phyloP scores from a whole-genome alignment of 202 grass and related monocot species.

The Miscanthus sacchariflorus region DNA sequence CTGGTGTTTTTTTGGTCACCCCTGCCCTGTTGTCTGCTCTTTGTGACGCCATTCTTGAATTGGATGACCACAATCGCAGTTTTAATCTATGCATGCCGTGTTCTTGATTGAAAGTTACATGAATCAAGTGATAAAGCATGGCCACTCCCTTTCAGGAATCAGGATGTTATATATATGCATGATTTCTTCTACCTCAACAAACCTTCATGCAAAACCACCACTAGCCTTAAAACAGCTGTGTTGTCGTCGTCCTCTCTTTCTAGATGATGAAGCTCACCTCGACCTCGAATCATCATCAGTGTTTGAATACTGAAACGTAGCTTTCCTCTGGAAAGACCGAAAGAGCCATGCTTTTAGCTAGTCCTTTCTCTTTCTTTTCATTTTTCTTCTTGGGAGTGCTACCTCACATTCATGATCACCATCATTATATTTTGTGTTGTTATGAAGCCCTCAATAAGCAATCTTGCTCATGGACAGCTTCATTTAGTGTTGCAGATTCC shows the following conservation, averaged over 20 bases:
- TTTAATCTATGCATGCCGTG: background rate
- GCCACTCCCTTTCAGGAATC: background rate
- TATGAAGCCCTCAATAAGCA: conserved; percentile 14
- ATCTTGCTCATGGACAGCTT: conserved; percentile 20
- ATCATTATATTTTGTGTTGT: background rate
- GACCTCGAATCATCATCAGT: conserved; percentile 7
- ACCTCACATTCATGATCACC: conserved; percentile 8
- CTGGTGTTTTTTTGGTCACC: background rate
- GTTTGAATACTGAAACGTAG: conserved; percentile 27
- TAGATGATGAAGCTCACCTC: conserved; percentile 30
- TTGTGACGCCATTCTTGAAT: background rate
- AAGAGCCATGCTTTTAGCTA: conserved; percentile 15
- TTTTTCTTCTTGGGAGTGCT: conserved; percentile 11
- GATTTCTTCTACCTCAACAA: background rate
- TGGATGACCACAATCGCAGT: background rate
- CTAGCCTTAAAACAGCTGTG: background rate
- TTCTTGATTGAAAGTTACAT: background rate
- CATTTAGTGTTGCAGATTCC: background rate
- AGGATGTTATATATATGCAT: background rate
- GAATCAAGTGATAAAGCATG: background rate
- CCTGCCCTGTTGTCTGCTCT: background rate
- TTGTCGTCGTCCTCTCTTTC: background rate
- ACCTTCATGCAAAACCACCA: background rate
- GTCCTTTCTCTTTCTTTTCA: background rate
- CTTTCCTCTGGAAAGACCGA: conserved; percentile 19